These are phyloP conservation scores for Onygenales sp. DNA, from an alignment of 2,329 filamentous ascomycete species.

Conservation along the genomic window DNA sequence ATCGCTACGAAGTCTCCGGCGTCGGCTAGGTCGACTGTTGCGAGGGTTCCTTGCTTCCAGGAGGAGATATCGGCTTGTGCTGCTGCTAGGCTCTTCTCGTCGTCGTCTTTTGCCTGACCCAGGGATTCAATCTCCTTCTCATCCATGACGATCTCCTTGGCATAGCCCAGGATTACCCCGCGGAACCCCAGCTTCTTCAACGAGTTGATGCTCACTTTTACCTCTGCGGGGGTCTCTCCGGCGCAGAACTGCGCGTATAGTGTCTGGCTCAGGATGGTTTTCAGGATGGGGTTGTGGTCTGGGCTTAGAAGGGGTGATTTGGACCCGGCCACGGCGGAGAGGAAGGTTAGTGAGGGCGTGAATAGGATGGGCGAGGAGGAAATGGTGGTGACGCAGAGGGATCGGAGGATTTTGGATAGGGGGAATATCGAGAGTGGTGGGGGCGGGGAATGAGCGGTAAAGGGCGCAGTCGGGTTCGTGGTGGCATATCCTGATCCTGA, in stretches of 20 bases:
- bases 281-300: conserved; percentile 64
- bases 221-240: conserved; percentile 62
- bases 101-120: not conserved
- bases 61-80: conserved; percentile 25
- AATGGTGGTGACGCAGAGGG: conserved; percentile 10
- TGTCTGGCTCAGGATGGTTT: conserved; percentile 63
- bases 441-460: not conserved
- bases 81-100: conserved; percentile 8
- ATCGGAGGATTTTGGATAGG: conserved; percentile 10
- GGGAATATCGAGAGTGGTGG: conserved; percentile 12
- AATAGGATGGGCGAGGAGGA: conserved; percentile 40
- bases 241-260: conserved; percentile 91
- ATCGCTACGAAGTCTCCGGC: conserved; percentile 54
- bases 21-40: conserved; percentile 48
- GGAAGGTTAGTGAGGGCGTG: conserved; percentile 56
- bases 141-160: conserved; percentile 65
- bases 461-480: not conserved
- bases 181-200: conserved; percentile 69
- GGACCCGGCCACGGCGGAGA: conserved; percentile 61
- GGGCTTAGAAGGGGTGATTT: conserved; percentile 58
- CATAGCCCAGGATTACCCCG: conserved; percentile 78
- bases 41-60: conserved; percentile 66
- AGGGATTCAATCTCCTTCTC: conserved; percentile 29
- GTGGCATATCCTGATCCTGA: conserved; percentile 3
- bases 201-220: conserved; percentile 52